These are phyloP conservation scores for Chlorencoelia australis DNA, from an alignment of 2,329 filamentous ascomycete species.

Conservation along the genomic window DNA sequence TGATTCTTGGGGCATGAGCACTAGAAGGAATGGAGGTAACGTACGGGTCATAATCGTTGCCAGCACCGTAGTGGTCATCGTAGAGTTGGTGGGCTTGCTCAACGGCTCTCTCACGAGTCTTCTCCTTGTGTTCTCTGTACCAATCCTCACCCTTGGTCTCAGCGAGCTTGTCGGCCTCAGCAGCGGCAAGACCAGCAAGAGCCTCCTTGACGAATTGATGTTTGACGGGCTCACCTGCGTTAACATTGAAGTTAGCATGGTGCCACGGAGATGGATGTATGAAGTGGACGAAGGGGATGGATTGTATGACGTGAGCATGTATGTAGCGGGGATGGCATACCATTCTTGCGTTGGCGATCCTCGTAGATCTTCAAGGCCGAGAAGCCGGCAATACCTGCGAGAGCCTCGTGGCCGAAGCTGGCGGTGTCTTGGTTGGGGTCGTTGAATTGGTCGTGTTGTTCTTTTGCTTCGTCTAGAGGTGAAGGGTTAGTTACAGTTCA, in stretches of 20 bases:
- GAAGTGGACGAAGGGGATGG: neutral
- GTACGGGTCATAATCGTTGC: slow-evolving; percentile 49
- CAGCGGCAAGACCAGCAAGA: slow-evolving; percentile 60
- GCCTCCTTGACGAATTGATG: slow-evolving; percentile 73
- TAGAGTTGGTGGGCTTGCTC: slow-evolving; percentile 50
- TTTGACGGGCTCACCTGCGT: slow-evolving; percentile 56
- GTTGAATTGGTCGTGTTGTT: slow-evolving; percentile 36
- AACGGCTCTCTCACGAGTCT: slow-evolving; percentile 47
- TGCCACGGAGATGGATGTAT: neutral
- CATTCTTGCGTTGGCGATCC: slow-evolving; percentile 61
- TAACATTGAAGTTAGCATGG: neutral
- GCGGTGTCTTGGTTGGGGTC: slow-evolving; percentile 38
- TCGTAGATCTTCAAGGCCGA: slow-evolving; percentile 73
- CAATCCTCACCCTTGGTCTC: slow-evolving; percentile 60
- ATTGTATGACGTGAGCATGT: too few relatives aligned
- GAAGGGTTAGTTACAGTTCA: neutral
- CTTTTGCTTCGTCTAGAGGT: slow-evolving; percentile 31
- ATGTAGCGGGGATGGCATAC: slow-evolving; percentile 31
- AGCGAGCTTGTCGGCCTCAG: slow-evolving; percentile 65
- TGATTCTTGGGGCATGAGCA: too few relatives aligned
- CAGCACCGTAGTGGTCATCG: slow-evolving; percentile 48
- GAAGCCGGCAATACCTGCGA: slow-evolving; percentile 69
- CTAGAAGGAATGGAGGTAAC: too few relatives aligned
- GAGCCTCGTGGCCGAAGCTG: slow-evolving; percentile 62
- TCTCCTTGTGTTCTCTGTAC: slow-evolving; percentile 22